A percentile compares a stretch with the other conserved stretches of the same genome.
Evolutionary conservation across 106 monocot species (phyloP).

Genomic region (Narthecium ossifragum): DNA sequence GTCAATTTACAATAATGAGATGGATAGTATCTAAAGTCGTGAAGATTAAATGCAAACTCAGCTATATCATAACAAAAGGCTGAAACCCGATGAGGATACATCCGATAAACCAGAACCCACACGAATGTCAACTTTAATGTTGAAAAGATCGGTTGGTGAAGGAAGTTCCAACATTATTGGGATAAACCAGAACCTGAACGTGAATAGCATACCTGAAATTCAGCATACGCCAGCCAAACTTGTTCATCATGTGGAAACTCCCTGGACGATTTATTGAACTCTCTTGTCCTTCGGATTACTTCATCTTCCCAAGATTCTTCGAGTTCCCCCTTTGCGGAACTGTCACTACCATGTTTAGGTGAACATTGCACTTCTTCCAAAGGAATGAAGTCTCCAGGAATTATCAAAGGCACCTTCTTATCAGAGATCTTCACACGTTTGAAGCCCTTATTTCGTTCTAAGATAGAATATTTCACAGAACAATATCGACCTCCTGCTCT

Average conservation of each 20-base stretch:
- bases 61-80: too few species aligned
- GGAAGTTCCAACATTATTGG: neutral
- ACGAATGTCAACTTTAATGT: too few species aligned
- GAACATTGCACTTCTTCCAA: constrained; percentile 23
- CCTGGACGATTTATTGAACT: constrained; percentile 81
- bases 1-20: too few species aligned
- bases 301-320: constrained; percentile 99
- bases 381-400: constrained; percentile 55
- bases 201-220: constrained; percentile 70
- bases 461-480: constrained; percentile 50
- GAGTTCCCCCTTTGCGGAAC: constrained; percentile 16
- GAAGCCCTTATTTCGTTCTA: constrained; percentile 69
- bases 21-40: too few species aligned
- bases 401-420: constrained; percentile 14
- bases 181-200: neutral
- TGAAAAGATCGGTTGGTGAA: too few species aligned
- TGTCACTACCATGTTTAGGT: constrained; percentile 19
- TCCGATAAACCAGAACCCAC: too few species aligned
- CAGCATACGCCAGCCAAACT: constrained; percentile 82
- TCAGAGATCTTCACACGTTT: constrained; percentile 56
- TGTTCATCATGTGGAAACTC: constrained; percentile 85
- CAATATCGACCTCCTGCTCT: constrained; percentile 72
- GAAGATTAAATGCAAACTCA: too few species aligned
- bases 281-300: constrained; percentile 65
- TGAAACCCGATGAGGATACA: too few species aligned